Base-by-base conservation (phyloP, 176 grass and related monocot genomes). In the Avena insularis region DNA sequence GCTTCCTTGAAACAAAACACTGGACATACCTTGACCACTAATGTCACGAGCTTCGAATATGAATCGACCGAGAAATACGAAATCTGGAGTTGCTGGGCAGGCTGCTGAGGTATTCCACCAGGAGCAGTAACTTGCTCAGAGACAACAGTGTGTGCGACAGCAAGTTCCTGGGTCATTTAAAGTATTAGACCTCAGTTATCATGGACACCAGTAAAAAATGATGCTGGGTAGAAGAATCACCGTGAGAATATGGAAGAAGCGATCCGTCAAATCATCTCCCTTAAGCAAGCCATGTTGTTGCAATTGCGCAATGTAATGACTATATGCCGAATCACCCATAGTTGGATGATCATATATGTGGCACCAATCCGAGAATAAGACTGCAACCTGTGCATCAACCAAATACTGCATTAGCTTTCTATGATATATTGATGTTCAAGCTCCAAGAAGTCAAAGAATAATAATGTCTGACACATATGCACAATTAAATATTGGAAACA, bases 21-120 rank as follows among this genome's bases (percentile, higher is more conserved):
- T 65, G 21, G 71, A 82, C 53, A 80, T 94, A 98, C 96, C 93
- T 98, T 98, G 19, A 98, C 58, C 77, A 98, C 77, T 66, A 93
- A 58, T 66, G 87, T 77, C 72, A 92, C 87, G 82, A 98, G 96
- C 67, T 94, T 98, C 70, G 93, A 92, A 87, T 92, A 98, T 54
- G 93, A 89, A 91, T 95, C 96, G 82, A 98, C 88, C 23, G 96
- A 84, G 85, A 91, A 94, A 88, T 93, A 98, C 47, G 93, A 91
- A 76, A 95, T 80, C 86, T 93, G 92, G 25, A 75, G 76, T 67
- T 94, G 84, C 72, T 84, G 89, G 20, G 86, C 49, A 54, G 75
- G 65, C 38, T 90, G 94, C 66, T 58, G 92, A 86, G 91, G 83
- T 58, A 91, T 81, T 58, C 64, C 56, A 55, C 78, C 73, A 88